Conservation (phyloP, 2,329 filamentous ascomycete species). For the Ophiostoma piceae region DNA sequence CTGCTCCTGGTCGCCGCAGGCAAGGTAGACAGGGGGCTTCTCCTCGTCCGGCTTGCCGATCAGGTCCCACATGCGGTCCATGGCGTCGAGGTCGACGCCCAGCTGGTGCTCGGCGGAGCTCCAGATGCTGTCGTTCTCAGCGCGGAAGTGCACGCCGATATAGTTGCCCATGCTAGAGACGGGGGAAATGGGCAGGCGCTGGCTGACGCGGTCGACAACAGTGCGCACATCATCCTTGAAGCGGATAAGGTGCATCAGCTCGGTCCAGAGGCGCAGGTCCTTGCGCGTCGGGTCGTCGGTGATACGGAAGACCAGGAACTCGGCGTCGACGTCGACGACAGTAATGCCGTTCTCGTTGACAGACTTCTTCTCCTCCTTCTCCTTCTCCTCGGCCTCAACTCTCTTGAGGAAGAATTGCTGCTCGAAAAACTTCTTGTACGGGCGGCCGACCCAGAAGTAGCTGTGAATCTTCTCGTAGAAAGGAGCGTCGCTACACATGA, state of each 20-base stretch:
- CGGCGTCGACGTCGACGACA: constrained; percentile 31
- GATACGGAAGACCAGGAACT: constrained; percentile 36
- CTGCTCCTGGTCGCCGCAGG: constrained; percentile 35
- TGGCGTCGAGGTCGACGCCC: constrained; percentile 33
- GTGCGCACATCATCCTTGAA: constrained; percentile 32
- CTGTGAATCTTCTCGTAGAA: constrained; percentile 30
- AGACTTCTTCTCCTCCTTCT: constrained; percentile 13
- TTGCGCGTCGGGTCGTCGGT: constrained; percentile 36
- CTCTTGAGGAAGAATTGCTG: constrained; percentile 21
- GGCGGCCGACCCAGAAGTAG: constrained; percentile 34
- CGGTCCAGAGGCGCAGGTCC: constrained; percentile 36
- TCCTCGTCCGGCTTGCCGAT: constrained; percentile 27
- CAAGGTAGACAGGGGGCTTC: constrained; percentile 34
- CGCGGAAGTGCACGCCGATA: constrained; percentile 37
- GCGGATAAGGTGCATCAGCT: constrained; percentile 33
- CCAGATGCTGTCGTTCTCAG: constrained; percentile 38
- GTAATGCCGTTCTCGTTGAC: constrained; percentile 30
- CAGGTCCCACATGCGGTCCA: constrained; percentile 33
- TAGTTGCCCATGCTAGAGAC: constrained; percentile 26
- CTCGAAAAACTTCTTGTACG: constrained; percentile 31
- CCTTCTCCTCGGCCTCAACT: constrained; percentile 17
- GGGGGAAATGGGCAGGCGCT: constrained; percentile 26
- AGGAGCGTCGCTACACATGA: constrained; percentile 29
- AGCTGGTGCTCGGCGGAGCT: constrained; percentile 35
- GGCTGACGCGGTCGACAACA: constrained; percentile 30